Evolutionary conservation across 2,329 filamentous ascomycete genomes (phyloP), one percentile per base, ranked within the genome.

Genomic region (Davidsoniella neocaledoniae): DNA sequence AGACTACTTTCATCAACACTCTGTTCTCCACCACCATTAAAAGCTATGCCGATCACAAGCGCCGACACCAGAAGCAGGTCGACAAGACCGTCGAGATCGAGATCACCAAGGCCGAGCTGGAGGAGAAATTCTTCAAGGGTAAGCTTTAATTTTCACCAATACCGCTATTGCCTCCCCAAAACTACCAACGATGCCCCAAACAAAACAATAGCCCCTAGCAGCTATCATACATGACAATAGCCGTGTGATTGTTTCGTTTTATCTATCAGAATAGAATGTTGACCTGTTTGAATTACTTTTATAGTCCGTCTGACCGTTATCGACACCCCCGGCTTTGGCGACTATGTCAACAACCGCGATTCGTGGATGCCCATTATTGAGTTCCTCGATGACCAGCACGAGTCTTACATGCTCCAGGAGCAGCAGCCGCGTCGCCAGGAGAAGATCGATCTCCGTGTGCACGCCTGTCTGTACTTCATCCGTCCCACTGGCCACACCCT

Each of bases 91-190:
- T 98, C 57, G 93, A 98, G 74, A 98, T 98, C 60, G 91, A 98
- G 70, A 98, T 98, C 65, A 98, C 91, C 67, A 98, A 98, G 78
- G 91, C 91, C 53, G 91, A 98, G 74, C 74, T 98, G 56, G 91
- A 98, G 72, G 91, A 98, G 82, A 98, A 98, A 75, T 98, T 98
- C 77, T 98, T 98, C 83, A 98, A 98, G 78, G 90, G 90, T 95
- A 73, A 52, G 63, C 37, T 46, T 41, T 41, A 7, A 23, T 36
- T 37, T 12, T 23, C 40, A 43, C 12, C 14, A 36, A 21, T 14
- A n/a, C 44, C n/a, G 44, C 37, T 38, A 47, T 46, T 38, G 21
- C 4, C 21, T 33, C 36, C 16, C 16, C 42, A 17, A 21, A 19
- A 40, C 42, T 47, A 53, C 57, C 59, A 55, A 60, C 54, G 42